A percentile compares a stretch with the other conserved stretches of the same genome.
These are phyloP conservation scores for Picocystis salinarum DNA, from an alignment of 139 green algal genomes.

Conservation along the genomic window DNA sequence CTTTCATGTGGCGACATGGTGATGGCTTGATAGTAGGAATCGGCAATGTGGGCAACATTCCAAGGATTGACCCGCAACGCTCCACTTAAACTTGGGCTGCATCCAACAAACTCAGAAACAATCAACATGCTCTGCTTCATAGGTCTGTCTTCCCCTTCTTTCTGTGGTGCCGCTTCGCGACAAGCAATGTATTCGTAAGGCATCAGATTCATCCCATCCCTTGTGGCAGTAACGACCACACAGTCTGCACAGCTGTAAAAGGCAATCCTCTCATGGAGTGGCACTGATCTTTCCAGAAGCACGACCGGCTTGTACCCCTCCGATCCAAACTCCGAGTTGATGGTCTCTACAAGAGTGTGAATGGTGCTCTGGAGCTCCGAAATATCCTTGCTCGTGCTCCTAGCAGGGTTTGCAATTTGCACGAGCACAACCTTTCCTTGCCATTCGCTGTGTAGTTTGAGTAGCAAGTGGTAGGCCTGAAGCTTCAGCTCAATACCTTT, in stretches of 20 bases:
- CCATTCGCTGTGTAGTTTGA: constrained; percentile 72
- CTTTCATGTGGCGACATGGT: constrained; percentile 41
- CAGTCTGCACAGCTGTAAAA: constrained; percentile 66
- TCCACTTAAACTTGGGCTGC: constrained; percentile 73
- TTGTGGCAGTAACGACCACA: constrained; percentile 74
- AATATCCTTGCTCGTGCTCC: constrained; percentile 14
- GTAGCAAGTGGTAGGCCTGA: constrained; percentile 57
- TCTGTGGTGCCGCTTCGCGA: too few species aligned
- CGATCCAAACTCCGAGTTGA: constrained; percentile 13
- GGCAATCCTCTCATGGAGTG: constrained; percentile 83
- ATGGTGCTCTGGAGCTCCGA: constrained; percentile 42
- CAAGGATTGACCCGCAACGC: constrained; percentile 95
- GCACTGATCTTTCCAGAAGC: constrained; percentile 68
- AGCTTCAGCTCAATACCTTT: constrained; percentile 74
- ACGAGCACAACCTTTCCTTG: constrained; percentile 60
- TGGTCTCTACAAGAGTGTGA: constrained; percentile 21
- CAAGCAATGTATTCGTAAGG: constrained; percentile 56
- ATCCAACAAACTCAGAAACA: constrained; percentile 91
- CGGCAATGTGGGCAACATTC: constrained; percentile 62
- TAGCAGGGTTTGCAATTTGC: constrained; percentile 18
- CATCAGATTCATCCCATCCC: constrained; percentile 93
- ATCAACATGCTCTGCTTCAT: constrained; percentile 50
- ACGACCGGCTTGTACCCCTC: constrained; percentile 58
- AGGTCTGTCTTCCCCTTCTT: too few species aligned
- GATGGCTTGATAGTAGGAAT: constrained; percentile 72